These are phyloP conservation scores for Phytophthora pinifolia DNA, from an alignment of 352 stramenopile species.

Conservation along the genomic window DNA sequence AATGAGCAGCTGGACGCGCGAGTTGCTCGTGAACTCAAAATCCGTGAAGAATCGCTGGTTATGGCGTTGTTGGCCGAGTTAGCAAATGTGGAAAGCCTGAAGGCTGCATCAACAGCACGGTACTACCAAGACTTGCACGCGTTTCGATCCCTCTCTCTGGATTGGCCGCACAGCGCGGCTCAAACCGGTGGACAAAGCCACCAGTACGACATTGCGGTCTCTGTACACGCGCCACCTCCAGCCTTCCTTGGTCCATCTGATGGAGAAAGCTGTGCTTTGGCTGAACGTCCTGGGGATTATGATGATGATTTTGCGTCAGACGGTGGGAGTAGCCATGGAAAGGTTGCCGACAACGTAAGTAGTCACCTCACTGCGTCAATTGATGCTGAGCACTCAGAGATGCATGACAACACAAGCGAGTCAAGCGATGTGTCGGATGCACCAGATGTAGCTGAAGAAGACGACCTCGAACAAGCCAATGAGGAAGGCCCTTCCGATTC, in stretches of 20 bases:
- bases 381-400: slow-evolving; percentile 7
- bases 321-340: background rate
- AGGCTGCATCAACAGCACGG: slow-evolving; percentile 47
- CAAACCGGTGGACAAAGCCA: background rate
- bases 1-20: background rate
- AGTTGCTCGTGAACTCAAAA: slow-evolving; percentile 15
- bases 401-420: background rate
- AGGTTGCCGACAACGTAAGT: background rate
- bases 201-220: no score
- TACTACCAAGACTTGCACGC: slow-evolving; percentile 70
- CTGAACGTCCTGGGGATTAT: slow-evolving; percentile 11
- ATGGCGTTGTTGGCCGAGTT: slow-evolving; percentile 55
- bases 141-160: slow-evolving; percentile 42
- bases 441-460: slow-evolving; percentile 10
- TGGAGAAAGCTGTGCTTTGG: background rate
- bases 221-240: background rate
- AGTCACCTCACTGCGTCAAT: background rate
- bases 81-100: slow-evolving; percentile 54
- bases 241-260: background rate
- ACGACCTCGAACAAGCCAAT: slow-evolving; percentile 1
- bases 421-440: background rate
- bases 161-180: slow-evolving; percentile 10
- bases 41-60: slow-evolving; percentile 36
- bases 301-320: slow-evolving; percentile 22
- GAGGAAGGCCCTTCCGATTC: slow-evolving; percentile 3